Evolutionary conservation across 306 rosid species (phyloP).

Genomic region (Sechiopsis laciniata): DNA sequence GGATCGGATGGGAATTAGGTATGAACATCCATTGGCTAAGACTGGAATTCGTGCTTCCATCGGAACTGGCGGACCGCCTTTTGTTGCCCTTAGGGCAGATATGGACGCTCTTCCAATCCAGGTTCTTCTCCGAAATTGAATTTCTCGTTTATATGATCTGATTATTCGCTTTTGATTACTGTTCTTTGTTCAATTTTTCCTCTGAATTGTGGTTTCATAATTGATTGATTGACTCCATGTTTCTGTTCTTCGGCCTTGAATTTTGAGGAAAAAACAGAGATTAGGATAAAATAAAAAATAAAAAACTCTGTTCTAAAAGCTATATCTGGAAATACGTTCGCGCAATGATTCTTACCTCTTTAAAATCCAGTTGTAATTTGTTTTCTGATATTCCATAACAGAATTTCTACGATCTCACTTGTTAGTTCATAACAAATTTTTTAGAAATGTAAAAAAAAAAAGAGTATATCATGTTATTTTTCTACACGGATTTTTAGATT

Average conservation of each 20-base stretch:
- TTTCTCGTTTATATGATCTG: background rate
- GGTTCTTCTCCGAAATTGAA: constrained; percentile 29
- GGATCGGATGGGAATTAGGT: constrained; percentile 64
- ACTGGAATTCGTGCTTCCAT: constrained; percentile 85
- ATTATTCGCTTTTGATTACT: background rate
- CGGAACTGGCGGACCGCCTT: constrained; percentile 84
- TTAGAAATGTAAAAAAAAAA: background rate
- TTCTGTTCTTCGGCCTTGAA: background rate
- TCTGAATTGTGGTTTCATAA: background rate
- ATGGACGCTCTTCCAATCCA: constrained; percentile 97
- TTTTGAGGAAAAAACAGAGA: background rate
- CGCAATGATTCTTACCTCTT: background rate
- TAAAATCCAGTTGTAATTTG: background rate
- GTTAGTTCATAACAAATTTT: background rate
- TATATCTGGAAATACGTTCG: background rate
- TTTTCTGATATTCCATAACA: background rate
- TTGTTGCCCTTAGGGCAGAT: constrained; percentile 90
- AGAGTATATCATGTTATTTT: too few relatives aligned
- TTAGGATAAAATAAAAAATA: too few relatives aligned
- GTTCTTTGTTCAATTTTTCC: background rate
- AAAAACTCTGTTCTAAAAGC: background rate
- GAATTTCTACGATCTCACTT: background rate
- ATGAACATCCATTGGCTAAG: constrained; percentile 55
- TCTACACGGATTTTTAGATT: too few relatives aligned
- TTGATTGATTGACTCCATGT: background rate